A percentile compares a stretch with the other conserved stretches of the same genome.
These are phyloP conservation scores for Neurospora sp. DNA, from an alignment of 495 filamentous ascomycete genomes.

Conservation along the genomic window DNA sequence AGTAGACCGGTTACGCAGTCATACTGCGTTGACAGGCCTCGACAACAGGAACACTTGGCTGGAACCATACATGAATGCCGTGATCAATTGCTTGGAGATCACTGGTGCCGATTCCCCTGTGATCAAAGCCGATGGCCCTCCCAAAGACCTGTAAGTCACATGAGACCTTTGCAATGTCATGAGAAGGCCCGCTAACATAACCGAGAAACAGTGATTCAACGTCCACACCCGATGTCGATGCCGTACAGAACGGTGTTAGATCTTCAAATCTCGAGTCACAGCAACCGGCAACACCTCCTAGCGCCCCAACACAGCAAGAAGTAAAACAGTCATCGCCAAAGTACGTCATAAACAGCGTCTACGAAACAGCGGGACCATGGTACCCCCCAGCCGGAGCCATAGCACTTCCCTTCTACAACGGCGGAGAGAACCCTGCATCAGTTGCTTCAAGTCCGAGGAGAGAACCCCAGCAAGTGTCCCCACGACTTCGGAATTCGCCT, in stretches of 20 bases:
- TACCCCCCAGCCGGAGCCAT: slow-evolving; percentile 3
- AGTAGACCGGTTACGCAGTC: slow-evolving; percentile 4
- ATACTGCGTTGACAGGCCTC: neutral
- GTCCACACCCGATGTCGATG: neutral
- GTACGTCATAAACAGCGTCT: neutral
- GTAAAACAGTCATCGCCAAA: neutral
- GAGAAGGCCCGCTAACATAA: neutral
- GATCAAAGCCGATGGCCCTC: neutral
- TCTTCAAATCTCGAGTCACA: neutral
- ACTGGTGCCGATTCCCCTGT: neutral
- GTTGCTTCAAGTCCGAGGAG: neutral
- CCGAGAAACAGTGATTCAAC: neutral
- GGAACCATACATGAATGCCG: slow-evolving; percentile 7
- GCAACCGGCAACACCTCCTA: neutral
- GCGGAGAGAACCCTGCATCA: neutral
- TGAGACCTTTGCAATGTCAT: neutral
- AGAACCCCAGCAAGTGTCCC: neutral
- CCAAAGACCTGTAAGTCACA: neutral
- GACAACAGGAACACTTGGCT: slow-evolving; percentile 2
- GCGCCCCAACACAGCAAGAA: neutral
- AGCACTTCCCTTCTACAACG: slow-evolving; percentile 4
- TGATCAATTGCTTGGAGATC: slow-evolving; percentile 4
- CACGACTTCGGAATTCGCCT: neutral
- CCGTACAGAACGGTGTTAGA: neutral
- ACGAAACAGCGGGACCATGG: slow-evolving; percentile 9